phyloP scores from a whole-genome alignment of 371 early-diverging fungal species.

The Furculomyces boomerangus region DNA sequence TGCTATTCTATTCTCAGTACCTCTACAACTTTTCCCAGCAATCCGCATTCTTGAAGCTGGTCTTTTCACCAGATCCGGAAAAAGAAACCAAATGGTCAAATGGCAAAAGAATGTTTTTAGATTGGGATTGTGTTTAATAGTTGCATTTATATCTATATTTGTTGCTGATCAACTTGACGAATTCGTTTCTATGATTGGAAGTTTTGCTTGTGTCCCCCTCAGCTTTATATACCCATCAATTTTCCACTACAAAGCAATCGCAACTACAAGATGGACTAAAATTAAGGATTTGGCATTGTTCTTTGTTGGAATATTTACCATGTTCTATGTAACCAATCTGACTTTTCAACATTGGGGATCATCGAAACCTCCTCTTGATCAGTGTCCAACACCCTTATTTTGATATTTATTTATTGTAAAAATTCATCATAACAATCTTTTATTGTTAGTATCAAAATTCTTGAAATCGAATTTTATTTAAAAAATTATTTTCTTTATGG shows the following conservation, averaged over 20 bases:
- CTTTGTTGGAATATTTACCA: constrained; percentile 49
- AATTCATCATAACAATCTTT: no score
- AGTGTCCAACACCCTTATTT: background rate
- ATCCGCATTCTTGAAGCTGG: constrained; percentile 70
- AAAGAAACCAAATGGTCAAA: constrained; percentile 31
- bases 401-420: no score
- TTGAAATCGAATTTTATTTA: no score
- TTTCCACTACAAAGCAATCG: constrained; percentile 39
- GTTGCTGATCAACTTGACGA: constrained; percentile 72
- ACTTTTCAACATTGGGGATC: background rate
- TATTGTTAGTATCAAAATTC: no score
- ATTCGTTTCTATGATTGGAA: constrained; percentile 77
- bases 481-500: no score
- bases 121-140: constrained; percentile 35
- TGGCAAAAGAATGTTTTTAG: constrained; percentile 79
- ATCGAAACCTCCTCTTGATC: background rate
- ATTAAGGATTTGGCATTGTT: constrained; percentile 37
- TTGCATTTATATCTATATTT: constrained; percentile 50
- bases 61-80: constrained; percentile 33
- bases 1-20: constrained; percentile 75
- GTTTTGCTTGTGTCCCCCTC: constrained; percentile 58
- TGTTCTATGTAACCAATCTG: constrained; percentile 50
- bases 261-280: constrained; percentile 23
- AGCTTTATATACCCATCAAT: constrained; percentile 54
- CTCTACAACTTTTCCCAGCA: constrained; percentile 68